phyloP scores from a whole-genome alignment of 129 eudicot genomes.

The Arctium minus region DNA sequence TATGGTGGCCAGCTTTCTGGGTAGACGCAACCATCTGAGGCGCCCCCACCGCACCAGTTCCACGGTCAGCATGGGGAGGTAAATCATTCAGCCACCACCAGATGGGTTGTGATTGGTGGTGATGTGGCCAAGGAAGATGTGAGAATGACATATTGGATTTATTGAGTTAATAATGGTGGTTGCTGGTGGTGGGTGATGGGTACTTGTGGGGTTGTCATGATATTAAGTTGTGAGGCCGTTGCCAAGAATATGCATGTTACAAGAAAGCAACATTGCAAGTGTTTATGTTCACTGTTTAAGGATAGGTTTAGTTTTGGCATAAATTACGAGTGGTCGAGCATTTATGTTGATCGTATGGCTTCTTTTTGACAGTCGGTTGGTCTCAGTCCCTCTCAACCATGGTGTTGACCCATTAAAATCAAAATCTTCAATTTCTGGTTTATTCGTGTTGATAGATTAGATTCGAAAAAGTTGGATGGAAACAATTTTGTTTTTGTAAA shows the following conservation, averaged over 20 bases:
- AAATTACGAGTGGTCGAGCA: background rate
- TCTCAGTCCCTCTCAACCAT: background rate
- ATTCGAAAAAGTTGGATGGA: too few species aligned
- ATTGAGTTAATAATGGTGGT: background rate
- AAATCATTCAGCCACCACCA: background rate
- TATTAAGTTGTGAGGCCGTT: constrained; percentile 1
- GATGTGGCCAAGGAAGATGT: background rate
- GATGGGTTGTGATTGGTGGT: background rate
- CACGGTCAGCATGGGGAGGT: too few species aligned
- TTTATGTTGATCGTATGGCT: background rate
- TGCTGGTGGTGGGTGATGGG: background rate
- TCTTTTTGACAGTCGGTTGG: background rate
- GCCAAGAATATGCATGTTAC: background rate
- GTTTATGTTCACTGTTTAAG: background rate
- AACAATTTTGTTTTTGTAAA: too few species aligned
- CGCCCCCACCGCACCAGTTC: too few species aligned
- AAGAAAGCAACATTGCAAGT: constrained; percentile 1
- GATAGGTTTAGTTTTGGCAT: background rate
- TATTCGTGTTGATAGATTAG: too few species aligned
- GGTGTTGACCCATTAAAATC: background rate
- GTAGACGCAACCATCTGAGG: too few species aligned
- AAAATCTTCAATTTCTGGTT: background rate
- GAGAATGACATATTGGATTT: background rate
- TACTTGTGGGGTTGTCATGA: background rate
- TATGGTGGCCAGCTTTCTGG: too few species aligned